These are phyloP conservation scores for Avena eriantha DNA, from an alignment of 176 grass and related monocot genomes.

Conservation along the genomic window DNA sequence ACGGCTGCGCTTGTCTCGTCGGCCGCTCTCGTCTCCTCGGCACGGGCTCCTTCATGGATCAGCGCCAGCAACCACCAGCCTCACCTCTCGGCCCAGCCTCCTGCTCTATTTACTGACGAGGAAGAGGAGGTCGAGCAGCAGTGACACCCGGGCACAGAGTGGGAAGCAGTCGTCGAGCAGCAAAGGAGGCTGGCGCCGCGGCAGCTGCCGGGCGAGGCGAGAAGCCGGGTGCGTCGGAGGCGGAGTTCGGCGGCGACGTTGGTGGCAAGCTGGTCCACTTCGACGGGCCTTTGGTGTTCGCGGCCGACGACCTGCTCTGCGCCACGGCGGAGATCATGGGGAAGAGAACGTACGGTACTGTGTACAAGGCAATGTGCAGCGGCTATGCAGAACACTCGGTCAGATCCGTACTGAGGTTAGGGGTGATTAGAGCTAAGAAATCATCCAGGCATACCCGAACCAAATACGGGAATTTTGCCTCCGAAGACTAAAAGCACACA, in stretches of 20 bases:
- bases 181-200: not conserved
- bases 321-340: conserved; percentile 48
- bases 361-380: conserved; percentile 37
- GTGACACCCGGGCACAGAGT: conserved; percentile 20
- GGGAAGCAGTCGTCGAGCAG: conserved; percentile 25
- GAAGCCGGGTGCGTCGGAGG: conserved; percentile 17
- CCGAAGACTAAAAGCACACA: no score
- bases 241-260: not conserved
- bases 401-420: no score
- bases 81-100: no score
- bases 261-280: not conserved
- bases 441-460: no score
- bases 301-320: conserved; percentile 9
- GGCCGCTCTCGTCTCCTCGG: no score
- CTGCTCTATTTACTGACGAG: conserved; percentile 58
- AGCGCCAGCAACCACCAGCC: no score
- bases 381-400: no score
- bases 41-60: no score
- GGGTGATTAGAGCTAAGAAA: no score
- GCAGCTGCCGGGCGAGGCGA: conserved; percentile 20
- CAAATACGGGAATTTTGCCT: no score
- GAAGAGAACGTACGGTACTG: conserved; percentile 53
- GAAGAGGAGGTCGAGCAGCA: conserved; percentile 37
- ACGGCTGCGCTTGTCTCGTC: no score
- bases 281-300: not conserved